These are phyloP conservation scores for Ensete ventricosum DNA, from an alignment of 176 grass and related monocot genomes.

Conservation along the genomic window DNA sequence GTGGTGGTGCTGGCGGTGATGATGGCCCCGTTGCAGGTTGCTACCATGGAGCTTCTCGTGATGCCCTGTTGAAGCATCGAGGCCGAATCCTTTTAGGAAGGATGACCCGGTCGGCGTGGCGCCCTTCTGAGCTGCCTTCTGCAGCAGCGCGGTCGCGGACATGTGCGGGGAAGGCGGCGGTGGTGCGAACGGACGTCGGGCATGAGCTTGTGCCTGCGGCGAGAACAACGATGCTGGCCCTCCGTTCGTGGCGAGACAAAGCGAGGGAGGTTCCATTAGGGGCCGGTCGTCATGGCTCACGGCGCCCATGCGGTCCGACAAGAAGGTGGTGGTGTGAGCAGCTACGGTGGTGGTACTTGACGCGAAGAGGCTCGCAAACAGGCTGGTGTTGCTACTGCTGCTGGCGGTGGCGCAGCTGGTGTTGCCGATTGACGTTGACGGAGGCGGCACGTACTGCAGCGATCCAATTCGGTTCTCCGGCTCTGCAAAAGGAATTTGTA, in stretches of 20 bases:
- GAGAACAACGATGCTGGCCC: constrained; percentile 34
- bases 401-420: constrained; percentile 9
- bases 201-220: constrained; percentile 15
- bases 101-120: constrained; percentile 51
- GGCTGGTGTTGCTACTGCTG: constrained; percentile 29
- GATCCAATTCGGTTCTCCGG: constrained; percentile 22
- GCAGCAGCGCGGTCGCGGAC: constrained; percentile 76
- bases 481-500: constrained; percentile 38
- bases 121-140: constrained; percentile 86
- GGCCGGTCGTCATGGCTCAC: constrained; percentile 10
- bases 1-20: not conserved
- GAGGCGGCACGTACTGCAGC: constrained; percentile 29
- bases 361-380: constrained; percentile 55
- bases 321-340: constrained; percentile 14
- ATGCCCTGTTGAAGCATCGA: constrained; percentile 29
- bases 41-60: constrained; percentile 30
- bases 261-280: constrained; percentile 34
- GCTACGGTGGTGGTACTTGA: constrained; percentile 27
- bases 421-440: not conserved
- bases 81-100: constrained; percentile 55
- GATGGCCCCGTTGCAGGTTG: constrained; percentile 26
- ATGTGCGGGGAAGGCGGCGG: constrained; percentile 57
- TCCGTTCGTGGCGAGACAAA: constrained; percentile 46
- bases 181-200: constrained; percentile 30
- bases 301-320: constrained; percentile 10